Conservation (phyloP, 371 early-diverging fungal genomes). For the Neoconidiobolus thromboides region DNA sequence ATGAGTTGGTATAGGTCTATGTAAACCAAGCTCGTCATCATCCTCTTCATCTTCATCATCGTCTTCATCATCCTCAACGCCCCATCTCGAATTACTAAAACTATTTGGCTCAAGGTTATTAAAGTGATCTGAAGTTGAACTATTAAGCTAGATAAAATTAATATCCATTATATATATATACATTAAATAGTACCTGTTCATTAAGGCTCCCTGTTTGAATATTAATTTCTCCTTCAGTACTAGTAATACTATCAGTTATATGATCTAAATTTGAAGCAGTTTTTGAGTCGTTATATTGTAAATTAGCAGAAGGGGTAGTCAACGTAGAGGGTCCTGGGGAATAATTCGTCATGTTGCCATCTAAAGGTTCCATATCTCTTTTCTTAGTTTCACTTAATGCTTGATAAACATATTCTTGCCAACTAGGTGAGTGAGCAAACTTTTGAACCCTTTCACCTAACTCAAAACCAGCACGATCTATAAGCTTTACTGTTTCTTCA, state of each 20-base stretch:
- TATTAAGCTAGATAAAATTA: slow-evolving; percentile 13
- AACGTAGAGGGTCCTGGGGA: background rate
- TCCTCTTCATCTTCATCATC: slow-evolving; percentile 4
- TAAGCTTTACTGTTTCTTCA: slow-evolving; percentile 74
- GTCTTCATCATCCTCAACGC: slow-evolving; percentile 7
- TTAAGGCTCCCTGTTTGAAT: slow-evolving; percentile 25
- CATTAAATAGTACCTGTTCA: slow-evolving; percentile 18
- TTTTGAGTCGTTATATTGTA: background rate
- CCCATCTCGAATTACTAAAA: slow-evolving; percentile 4
- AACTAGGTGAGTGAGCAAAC: slow-evolving; percentile 26
- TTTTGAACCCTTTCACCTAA: slow-evolving; percentile 26
- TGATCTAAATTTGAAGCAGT: slow-evolving; percentile 14
- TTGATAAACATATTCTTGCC: slow-evolving; percentile 68
- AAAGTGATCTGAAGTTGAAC: slow-evolving; percentile 46
- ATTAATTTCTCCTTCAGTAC: slow-evolving; percentile 21
- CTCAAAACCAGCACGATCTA: slow-evolving; percentile 44
- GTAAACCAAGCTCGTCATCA: slow-evolving; percentile 4
- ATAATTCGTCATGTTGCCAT: slow-evolving; percentile 38
- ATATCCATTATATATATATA: background rate
- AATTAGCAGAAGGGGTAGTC: background rate
- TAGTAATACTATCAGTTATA: slow-evolving; percentile 15
- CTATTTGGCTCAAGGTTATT: slow-evolving; percentile 14
- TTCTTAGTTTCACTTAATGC: slow-evolving; percentile 66
- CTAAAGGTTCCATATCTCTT: slow-evolving; percentile 71
- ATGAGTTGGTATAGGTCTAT: slow-evolving; percentile 1